Base-by-base conservation (phyloP, 306 rosid genomes). In the Trifolium subterraneum region DNA sequence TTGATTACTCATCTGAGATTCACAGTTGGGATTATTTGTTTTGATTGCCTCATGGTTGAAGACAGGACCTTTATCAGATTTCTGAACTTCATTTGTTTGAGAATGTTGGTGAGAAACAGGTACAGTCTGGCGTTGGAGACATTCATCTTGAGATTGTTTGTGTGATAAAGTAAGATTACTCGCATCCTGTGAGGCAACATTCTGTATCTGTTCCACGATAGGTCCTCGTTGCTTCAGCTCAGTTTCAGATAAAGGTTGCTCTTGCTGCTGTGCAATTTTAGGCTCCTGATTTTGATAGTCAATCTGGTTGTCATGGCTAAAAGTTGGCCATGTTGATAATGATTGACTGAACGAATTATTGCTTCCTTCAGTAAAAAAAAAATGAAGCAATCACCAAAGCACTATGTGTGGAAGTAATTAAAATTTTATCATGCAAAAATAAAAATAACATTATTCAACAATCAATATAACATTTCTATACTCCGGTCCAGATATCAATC, bases 1-100 rank as follows among this genome's bases (percentile, higher is more conserved):
- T 83, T 94, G 98, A 86, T 88, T 90, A 79, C 97, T 94, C 83
- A 91, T 91, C 90, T 90, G 97, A 67, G 96, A 87, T 60, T 91
- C 94, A 39, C 79, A 78, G 25, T 65, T 89, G 33, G 84, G 83
- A 70, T 72, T 79, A 50, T 81, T 84, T 52, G 84, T 74, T 71
- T 86, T 80, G 67, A 81, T 86, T 73, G 84, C 72, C 72, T 85
- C 91, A 19, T 78, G 84, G 39, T 81, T 79, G n/a, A 68, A 58
- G 61, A 72, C 51, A 1, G 82, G 84, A 77, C 44, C 84, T 70
- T 88, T 88, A 23, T 86, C 91, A 68, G 94, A 74, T 50, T 72
- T 84, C 18, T 65, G 87, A 47, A 79, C 45, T 64, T 78, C 86
- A 23, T 73, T 68, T 41, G 81, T 75, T 84, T 85, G 93, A 80